phyloP scores from a whole-genome alignment of 106 monocot species.

The Dendrobium huoshanense region DNA sequence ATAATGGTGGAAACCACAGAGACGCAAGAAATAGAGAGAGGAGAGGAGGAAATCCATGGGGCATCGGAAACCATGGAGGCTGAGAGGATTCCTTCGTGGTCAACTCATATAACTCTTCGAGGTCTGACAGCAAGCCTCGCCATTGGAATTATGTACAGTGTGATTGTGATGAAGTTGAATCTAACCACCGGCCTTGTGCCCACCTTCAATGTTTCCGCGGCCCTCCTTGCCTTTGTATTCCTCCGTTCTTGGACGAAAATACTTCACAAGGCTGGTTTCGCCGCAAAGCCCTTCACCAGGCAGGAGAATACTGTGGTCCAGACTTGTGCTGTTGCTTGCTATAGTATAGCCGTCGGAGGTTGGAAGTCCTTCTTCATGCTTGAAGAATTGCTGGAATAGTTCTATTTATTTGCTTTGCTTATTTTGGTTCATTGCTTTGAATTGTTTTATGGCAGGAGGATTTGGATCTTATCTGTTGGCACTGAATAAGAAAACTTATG shows the following conservation, averaged over 20 bases:
- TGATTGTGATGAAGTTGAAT: conserved; percentile 80
- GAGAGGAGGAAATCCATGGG: conserved; percentile 8
- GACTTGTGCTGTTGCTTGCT: conserved; percentile 80
- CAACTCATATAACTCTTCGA: conserved; percentile 38
- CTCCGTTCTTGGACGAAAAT: conserved; percentile 49
- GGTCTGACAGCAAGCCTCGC: conserved; percentile 46
- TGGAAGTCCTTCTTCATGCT: not conserved
- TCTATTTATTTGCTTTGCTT: not conserved
- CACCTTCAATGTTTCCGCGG: conserved; percentile 68
- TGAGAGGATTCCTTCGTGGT: conserved; percentile 41
- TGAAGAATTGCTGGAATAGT: not conserved
- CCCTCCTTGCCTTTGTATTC: conserved; percentile 65
- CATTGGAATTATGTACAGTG: conserved; percentile 63
- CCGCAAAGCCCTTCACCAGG: conserved; percentile 44
- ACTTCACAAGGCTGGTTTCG: conserved; percentile 37
- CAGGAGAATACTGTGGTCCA: conserved; percentile 76
- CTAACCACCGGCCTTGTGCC: conserved; percentile 72
- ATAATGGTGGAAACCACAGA: conserved; percentile 13
- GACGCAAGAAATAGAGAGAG: conserved; percentile 19
- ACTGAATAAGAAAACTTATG: conserved; percentile 86
- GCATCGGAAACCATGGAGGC: conserved; percentile 1
- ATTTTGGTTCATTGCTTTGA: not conserved
- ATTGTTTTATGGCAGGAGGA: conserved; percentile 52
- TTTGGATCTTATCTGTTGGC: conserved; percentile 89
- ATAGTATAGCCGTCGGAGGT: conserved; percentile 78